Conservation (phyloP, 208 protist species). For the Acanthamoeba rhysodes region DNA sequence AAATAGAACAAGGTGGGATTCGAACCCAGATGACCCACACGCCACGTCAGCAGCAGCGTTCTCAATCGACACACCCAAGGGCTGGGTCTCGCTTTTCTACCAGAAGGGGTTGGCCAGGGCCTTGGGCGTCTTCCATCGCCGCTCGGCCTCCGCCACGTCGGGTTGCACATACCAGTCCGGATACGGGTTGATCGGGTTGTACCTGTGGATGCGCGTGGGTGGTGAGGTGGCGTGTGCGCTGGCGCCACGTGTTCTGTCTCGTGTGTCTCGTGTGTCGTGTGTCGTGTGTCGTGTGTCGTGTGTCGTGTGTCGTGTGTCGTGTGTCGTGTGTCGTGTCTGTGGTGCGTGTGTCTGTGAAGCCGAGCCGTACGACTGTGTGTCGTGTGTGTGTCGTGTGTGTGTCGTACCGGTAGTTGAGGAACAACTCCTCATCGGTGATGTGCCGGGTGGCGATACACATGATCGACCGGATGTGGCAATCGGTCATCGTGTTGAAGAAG, state of each 20-base stretch:
- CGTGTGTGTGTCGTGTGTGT: neutral
- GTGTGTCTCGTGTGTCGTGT: too few species aligned
- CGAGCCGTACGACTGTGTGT: too few species aligned
- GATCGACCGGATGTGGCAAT: neutral
- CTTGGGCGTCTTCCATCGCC: constrained; percentile 67
- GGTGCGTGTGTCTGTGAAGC: too few species aligned
- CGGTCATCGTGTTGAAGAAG: constrained; percentile 35
- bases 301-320: too few species aligned
- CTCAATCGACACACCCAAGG: too few species aligned
- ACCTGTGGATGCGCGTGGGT: neutral
- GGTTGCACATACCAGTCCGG: constrained; percentile 76
- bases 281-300: too few species aligned
- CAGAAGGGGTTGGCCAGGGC: constrained; percentile 9
- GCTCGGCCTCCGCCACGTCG: constrained; percentile 72
- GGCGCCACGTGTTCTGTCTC: too few species aligned
- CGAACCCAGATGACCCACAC: too few species aligned
- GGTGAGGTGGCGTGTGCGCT: neutral
- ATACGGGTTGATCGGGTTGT: constrained; percentile 75
- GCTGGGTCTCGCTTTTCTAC: neutral
- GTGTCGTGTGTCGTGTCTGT: neutral
- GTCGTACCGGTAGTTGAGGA: constrained; percentile 76
- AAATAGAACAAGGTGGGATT: too few species aligned
- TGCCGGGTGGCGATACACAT: constrained; percentile 46
- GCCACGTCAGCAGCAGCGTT: too few species aligned
- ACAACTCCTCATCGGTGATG: constrained; percentile 71